phyloP scores from a whole-genome alignment of 805 yeast species.

The Wickerhamomyces kurtzmanii region DNA sequence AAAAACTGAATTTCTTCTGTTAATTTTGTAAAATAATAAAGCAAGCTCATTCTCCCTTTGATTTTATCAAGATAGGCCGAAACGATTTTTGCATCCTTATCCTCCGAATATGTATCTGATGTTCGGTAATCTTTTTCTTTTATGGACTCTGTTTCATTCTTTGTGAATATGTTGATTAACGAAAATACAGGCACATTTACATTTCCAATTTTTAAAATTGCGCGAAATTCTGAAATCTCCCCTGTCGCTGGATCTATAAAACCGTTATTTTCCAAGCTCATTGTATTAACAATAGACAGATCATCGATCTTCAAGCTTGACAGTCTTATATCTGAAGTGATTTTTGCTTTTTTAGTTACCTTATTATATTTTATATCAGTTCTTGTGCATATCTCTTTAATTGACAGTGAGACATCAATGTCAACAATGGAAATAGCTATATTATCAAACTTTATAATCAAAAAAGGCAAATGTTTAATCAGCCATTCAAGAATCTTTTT shows the following conservation, averaged over 20 bases:
- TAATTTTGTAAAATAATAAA: slow-evolving; percentile 5
- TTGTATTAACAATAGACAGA: too few species aligned
- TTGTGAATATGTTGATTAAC: slow-evolving; percentile 4
- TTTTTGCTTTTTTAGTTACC: too few species aligned
- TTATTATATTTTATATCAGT: too few species aligned
- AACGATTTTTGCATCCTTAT: neutral
- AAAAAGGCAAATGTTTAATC: too few species aligned
- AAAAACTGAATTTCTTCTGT: slow-evolving; percentile 9
- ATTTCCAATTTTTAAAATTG: slow-evolving; percentile 10
- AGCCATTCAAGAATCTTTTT: too few species aligned
- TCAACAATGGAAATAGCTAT: too few species aligned
- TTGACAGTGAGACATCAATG: too few species aligned
- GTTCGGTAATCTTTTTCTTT: neutral
- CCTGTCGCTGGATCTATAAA: slow-evolving; percentile 12
- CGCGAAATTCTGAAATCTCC: slow-evolving; percentile 6
- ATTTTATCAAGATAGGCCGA: slow-evolving; percentile 10
- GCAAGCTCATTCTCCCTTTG: slow-evolving; percentile 2
- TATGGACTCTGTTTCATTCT: neutral
- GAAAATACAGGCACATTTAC: slow-evolving; percentile 9
- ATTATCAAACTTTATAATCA: too few species aligned
- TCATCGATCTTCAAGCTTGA: too few species aligned
- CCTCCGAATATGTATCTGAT: slow-evolving; percentile 3
- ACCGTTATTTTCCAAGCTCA: too few species aligned
- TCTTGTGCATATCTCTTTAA: too few species aligned
- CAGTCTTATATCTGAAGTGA: too few species aligned